phyloP scores from a whole-genome alignment of 1,139 yeast genomes.

The Kodamaea suecica region DNA sequence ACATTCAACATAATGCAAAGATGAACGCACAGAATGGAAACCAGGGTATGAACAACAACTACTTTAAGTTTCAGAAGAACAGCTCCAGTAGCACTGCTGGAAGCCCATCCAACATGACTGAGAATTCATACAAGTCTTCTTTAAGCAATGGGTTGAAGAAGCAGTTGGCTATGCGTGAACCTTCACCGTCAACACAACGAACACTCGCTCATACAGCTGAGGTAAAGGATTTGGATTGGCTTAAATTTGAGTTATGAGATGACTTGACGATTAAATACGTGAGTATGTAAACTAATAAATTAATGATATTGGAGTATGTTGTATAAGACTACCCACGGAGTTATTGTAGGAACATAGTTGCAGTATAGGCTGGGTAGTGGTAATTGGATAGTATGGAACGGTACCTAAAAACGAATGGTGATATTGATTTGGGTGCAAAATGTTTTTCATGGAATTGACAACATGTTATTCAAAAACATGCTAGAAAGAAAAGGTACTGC shows the following conservation, averaged over 20 bases:
- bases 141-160: conserved; percentile 29
- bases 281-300: background rate
- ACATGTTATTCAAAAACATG: no score
- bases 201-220: conserved; percentile 4
- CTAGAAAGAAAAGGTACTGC: no score
- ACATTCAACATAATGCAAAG: no score
- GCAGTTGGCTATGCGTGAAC: conserved; percentile 9
- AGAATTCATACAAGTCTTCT: conserved; percentile 23
- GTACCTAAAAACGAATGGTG: no score
- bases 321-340: background rate
- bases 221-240: conserved; percentile 41
- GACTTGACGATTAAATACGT: background rate
- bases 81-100: conserved; percentile 1
- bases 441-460: no score
- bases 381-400: no score
- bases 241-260: conserved; percentile 40
- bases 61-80: conserved; percentile 6
- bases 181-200: conserved; percentile 3
- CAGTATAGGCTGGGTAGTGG: no score
- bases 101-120: conserved; percentile 10
- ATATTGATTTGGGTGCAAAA: no score
- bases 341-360: no score
- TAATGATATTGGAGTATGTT: background rate
- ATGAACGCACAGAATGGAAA: no score
- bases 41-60: conserved; percentile 4